phyloP scores from a whole-genome alignment of 179 eudicot species.

The Dionaea muscipula region DNA sequence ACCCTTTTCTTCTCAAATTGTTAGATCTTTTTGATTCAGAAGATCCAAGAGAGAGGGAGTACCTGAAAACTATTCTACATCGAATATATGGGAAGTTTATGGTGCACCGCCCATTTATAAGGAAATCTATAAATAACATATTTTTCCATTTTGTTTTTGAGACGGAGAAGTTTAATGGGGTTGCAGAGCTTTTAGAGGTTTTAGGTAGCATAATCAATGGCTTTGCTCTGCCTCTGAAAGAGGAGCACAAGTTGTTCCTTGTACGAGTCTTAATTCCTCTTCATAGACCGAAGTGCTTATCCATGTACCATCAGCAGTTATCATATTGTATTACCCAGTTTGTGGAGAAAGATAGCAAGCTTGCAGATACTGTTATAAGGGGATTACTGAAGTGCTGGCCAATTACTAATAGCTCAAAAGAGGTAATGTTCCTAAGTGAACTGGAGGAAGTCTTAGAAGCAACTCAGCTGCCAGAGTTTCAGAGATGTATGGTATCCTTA shows the following conservation, averaged over 20 bases:
- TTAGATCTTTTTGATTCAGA: slow-evolving; percentile 56
- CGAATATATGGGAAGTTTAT: slow-evolving; percentile 61
- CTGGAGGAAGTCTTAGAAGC: slow-evolving; percentile 59
- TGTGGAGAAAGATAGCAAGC: slow-evolving; percentile 58
- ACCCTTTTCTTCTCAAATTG: slow-evolving; percentile 39
- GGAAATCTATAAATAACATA: slow-evolving; percentile 51
- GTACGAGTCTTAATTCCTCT: slow-evolving; percentile 48
- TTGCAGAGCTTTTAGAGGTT: slow-evolving; percentile 60
- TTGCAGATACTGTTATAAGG: slow-evolving; percentile 49
- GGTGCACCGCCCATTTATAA: slow-evolving; percentile 55
- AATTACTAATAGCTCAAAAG: slow-evolving; percentile 55
- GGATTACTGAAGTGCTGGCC: slow-evolving; percentile 62
- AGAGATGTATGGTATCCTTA: slow-evolving; percentile 52
- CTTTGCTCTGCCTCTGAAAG: slow-evolving; percentile 57
- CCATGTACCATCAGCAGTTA: slow-evolving; percentile 54
- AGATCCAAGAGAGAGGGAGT: slow-evolving; percentile 57
- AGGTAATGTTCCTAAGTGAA: slow-evolving; percentile 51
- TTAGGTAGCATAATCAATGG: slow-evolving; percentile 54
- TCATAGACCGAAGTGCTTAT: slow-evolving; percentile 45
- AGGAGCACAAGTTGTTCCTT: slow-evolving; percentile 53
- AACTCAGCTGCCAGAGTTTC: slow-evolving; percentile 48
- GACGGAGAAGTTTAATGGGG: slow-evolving; percentile 50
- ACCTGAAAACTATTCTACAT: slow-evolving; percentile 49
- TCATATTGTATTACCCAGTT: slow-evolving; percentile 57
- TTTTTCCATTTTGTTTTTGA: slow-evolving; percentile 43